Conservation (phyloP, 2,329 filamentous ascomycete species). For the Fusarium austroafricanum region DNA sequence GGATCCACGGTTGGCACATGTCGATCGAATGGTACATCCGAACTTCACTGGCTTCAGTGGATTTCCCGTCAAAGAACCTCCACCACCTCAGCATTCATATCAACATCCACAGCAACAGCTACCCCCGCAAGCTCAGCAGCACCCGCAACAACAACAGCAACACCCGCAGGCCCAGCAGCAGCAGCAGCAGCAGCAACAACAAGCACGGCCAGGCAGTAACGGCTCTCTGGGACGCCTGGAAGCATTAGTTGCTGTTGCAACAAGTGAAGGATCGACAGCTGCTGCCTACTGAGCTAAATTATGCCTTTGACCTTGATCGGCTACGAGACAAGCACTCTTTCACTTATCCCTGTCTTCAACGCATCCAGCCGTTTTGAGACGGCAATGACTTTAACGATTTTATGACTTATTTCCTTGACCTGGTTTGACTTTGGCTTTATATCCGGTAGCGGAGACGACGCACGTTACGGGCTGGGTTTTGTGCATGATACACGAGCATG, state of each 20-base stretch:
- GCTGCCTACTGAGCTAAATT: constrained; percentile 51
- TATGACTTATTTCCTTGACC: constrained; percentile 37
- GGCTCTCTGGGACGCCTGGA: constrained; percentile 56
- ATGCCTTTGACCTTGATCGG: background rate
- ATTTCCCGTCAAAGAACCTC: constrained; percentile 57
- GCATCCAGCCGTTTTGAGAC: constrained; percentile 8
- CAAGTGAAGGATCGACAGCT: constrained; percentile 57
- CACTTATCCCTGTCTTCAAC: background rate
- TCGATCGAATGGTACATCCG: constrained; percentile 69
- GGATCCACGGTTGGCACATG: constrained; percentile 56
- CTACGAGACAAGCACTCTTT: background rate
- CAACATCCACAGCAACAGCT: constrained; percentile 17
- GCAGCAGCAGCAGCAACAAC: constrained; percentile 36
- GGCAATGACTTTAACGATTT: constrained; percentile 43
- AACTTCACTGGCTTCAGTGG: constrained; percentile 65
- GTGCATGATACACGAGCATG: constrained; percentile 42
- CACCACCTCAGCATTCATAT: constrained; percentile 46
- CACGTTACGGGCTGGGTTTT: constrained; percentile 34
- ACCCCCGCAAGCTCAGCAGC: constrained; percentile 27
- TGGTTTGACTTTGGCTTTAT: constrained; percentile 24
- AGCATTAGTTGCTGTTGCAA: constrained; percentile 59
- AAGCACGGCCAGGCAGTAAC: constrained; percentile 46
- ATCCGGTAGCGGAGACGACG: constrained; percentile 35
- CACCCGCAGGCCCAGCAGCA: constrained; percentile 42
- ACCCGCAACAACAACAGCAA: constrained; percentile 28